Evolutionary conservation across 768 basidiomycete genomes (phyloP).

Genomic region (Psilocybe cyanescens): DNA sequence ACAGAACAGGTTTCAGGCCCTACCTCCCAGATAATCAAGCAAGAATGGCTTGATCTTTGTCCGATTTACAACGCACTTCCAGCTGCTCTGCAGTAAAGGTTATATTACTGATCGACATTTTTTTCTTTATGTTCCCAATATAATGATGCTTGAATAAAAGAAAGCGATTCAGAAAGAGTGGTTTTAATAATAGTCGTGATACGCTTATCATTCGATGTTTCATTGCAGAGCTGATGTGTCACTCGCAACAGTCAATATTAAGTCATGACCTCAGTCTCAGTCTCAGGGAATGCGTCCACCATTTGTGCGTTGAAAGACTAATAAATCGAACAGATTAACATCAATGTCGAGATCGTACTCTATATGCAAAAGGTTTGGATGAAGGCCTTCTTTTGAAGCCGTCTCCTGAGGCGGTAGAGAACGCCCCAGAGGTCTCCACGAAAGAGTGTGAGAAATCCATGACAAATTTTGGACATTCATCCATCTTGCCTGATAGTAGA

Average conservation of each 20-base stretch:
- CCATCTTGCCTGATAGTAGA: too few species aligned
- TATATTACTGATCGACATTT: too few species aligned
- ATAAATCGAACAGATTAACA: slow-evolving; percentile 36
- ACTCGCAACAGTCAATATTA: too few species aligned
- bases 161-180: too few species aligned
- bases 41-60: slow-evolving; percentile 32
- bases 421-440: slow-evolving; percentile 46
- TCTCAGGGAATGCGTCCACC: too few species aligned
- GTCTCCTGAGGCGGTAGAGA: slow-evolving; percentile 49
- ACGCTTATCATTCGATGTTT: too few species aligned
- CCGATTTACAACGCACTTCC: slow-evolving; percentile 29
- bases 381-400: slow-evolving; percentile 35
- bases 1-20: slow-evolving; percentile 22
- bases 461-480: too few species aligned
- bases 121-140: too few species aligned
- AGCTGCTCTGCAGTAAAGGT: neutral
- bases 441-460: slow-evolving; percentile 41
- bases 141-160: too few species aligned
- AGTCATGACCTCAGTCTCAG: too few species aligned
- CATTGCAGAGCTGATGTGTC: too few species aligned
- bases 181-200: too few species aligned
- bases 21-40: slow-evolving; percentile 23
- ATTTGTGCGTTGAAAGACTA: neutral
- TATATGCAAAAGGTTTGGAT: slow-evolving; percentile 39
- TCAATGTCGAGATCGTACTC: slow-evolving; percentile 50